Evolutionary conservation across 352 stramenopile species (phyloP).

Genomic region (Phytophthora tubulina): DNA sequence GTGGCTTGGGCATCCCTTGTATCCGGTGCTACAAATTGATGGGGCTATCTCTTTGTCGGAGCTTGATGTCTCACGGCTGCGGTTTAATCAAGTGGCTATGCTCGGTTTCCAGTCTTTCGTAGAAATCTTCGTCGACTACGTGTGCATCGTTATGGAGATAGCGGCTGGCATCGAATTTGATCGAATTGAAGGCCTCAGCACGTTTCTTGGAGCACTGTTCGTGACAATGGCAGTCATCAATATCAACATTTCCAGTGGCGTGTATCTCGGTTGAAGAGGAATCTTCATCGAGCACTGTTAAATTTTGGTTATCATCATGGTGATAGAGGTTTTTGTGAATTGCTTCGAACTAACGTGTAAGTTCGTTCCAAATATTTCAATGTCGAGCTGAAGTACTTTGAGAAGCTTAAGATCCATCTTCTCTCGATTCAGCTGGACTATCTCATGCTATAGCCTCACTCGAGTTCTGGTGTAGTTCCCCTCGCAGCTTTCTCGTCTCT

Average conservation of each 20-base stretch:
- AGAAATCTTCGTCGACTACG: slow-evolving; percentile 41
- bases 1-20: slow-evolving; percentile 48
- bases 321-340: too few species aligned
- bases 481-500: too few species aligned
- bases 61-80: slow-evolving; percentile 13
- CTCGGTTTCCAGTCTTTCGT: slow-evolving; percentile 33
- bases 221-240: slow-evolving; percentile 40
- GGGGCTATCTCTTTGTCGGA: slow-evolving; percentile 11
- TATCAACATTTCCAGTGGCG: slow-evolving; percentile 38
- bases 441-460: too few species aligned
- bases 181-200: slow-evolving; percentile 30
- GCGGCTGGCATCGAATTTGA: slow-evolving; percentile 39
- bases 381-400: too few species aligned
- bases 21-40: slow-evolving; percentile 22
- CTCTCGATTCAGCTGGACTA: too few species aligned
- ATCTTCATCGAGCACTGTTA: too few species aligned
- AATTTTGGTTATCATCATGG: too few species aligned
- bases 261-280: slow-evolving; percentile 38
- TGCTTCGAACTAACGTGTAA: too few species aligned
- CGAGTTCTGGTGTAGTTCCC: too few species aligned
- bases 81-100: slow-evolving; percentile 29
- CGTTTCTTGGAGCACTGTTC: slow-evolving; percentile 37
- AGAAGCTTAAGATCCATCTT: too few species aligned
- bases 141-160: slow-evolving; percentile 46
- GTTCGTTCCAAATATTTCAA: too few species aligned